Conservation (phyloP, 805 yeast species). For the Candida railenensis region DNA sequence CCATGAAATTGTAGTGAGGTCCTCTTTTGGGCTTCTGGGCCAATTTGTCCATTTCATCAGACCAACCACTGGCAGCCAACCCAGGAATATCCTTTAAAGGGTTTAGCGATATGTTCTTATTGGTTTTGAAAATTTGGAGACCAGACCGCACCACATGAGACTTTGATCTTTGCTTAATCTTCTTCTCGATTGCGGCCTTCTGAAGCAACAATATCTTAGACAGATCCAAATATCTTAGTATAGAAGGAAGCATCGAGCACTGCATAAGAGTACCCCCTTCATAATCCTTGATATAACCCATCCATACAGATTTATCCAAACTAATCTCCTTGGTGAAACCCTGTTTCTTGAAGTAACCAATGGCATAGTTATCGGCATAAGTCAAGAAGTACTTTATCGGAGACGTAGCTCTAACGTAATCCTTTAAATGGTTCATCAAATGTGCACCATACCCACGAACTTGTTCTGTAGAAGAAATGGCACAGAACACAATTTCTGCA, state of each 20-base stretch:
- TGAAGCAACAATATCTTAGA: constrained; percentile 83
- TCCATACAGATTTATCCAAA: constrained; percentile 84
- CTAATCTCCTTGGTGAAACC: constrained; percentile 96
- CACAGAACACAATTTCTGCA: constrained; percentile 98
- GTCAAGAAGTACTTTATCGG: constrained; percentile 85
- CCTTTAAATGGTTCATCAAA: constrained; percentile 95
- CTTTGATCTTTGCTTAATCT: constrained; percentile 74
- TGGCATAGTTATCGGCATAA: constrained; percentile 98
- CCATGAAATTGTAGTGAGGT: constrained; percentile 93
- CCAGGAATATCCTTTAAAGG: constrained; percentile 86
- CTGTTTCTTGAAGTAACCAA: constrained; percentile 97
- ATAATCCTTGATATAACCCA: constrained; percentile 98
- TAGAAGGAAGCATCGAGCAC: constrained; percentile 86
- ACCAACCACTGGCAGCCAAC: constrained; percentile 92
- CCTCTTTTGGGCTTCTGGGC: constrained; percentile 94
- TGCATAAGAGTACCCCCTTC: constrained; percentile 99
- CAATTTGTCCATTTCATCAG: constrained; percentile 94
- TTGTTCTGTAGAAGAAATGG: constrained; percentile 95
- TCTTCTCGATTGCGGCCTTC: constrained; percentile 85
- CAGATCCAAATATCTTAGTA: constrained; percentile 80
- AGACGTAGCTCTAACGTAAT: constrained; percentile 86
- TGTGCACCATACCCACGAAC: constrained; percentile 99
- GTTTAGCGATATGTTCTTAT: constrained; percentile 53
- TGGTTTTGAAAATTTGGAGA: constrained; percentile 58
- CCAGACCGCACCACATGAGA: constrained; percentile 85